phyloP scores from a whole-genome alignment of 2,329 filamentous ascomycete species.

The Ophiosphaerella narmari region DNA sequence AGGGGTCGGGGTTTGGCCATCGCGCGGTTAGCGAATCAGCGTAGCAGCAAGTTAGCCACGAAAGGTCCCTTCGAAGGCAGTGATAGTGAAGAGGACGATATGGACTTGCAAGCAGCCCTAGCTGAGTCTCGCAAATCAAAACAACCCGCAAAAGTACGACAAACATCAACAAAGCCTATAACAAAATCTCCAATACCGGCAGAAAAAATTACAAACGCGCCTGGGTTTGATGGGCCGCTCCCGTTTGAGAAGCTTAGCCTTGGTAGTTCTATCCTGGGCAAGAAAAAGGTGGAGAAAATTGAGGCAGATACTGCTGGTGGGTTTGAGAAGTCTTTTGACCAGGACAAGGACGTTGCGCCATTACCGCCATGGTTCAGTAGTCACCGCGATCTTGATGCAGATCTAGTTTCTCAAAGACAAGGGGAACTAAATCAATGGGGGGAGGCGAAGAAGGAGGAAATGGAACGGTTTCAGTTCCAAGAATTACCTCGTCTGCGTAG shows the following conservation, averaged over 20 bases:
- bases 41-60: slow-evolving; percentile 61
- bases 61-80: slow-evolving; percentile 48
- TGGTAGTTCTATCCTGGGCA: slow-evolving; percentile 62
- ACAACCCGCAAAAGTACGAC: slow-evolving; percentile 34
- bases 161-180: slow-evolving; percentile 36
- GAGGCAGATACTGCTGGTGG: slow-evolving; percentile 65
- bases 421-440: slow-evolving; percentile 57
- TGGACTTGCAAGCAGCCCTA: slow-evolving; percentile 78
- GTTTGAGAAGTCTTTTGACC: slow-evolving; percentile 60
- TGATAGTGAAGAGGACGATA: slow-evolving; percentile 71
- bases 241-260: slow-evolving; percentile 85
- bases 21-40: slow-evolving; percentile 74
- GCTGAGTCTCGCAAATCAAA: slow-evolving; percentile 68
- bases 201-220: slow-evolving; percentile 57
- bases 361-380: slow-evolving; percentile 77
- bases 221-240: slow-evolving; percentile 75
- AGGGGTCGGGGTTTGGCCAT: slow-evolving; percentile 62
- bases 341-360: slow-evolving; percentile 56
- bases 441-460: slow-evolving; percentile 59
- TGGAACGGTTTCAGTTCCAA: slow-evolving; percentile 66
- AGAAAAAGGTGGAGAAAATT: slow-evolving; percentile 58
- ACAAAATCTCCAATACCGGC: slow-evolving; percentile 6
- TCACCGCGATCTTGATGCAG: slow-evolving; percentile 54
- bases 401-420: slow-evolving; percentile 59
- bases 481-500: slow-evolving; percentile 63